phyloP scores from a whole-genome alignment of 139 green algal genomes.

The Asterochloris erici region DNA sequence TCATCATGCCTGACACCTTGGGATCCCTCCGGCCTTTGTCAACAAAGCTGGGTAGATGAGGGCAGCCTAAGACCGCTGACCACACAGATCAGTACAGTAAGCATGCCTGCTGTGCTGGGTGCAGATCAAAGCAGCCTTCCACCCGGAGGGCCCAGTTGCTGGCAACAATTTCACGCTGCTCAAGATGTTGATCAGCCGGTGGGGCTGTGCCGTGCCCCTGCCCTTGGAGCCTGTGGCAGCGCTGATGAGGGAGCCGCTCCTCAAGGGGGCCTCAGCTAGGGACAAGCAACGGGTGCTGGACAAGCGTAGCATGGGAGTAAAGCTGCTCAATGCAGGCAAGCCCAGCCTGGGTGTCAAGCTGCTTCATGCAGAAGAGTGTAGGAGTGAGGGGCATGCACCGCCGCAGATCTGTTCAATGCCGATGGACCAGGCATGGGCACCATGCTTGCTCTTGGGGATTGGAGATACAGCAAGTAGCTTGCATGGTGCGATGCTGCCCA shows the following conservation, averaged over 20 bases:
- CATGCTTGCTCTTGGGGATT: too few relatives aligned
- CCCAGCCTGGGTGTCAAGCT: too few relatives aligned
- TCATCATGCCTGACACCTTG: too few relatives aligned
- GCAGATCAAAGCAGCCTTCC: slow-evolving; percentile 16
- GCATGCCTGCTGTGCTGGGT: not conserved
- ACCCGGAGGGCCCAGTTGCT: not conserved
- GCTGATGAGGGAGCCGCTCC: slow-evolving; percentile 4
- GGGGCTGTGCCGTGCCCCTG: slow-evolving; percentile 13
- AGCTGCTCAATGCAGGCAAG: not conserved
- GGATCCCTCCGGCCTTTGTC: too few relatives aligned
- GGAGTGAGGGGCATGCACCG: too few relatives aligned
- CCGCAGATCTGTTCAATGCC: too few relatives aligned
- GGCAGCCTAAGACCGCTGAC: not conserved
- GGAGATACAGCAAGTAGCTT: too few relatives aligned
- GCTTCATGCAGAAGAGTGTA: too few relatives aligned
- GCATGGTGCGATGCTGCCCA: too few relatives aligned
- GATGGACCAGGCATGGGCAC: too few relatives aligned
- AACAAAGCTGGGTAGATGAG: not conserved
- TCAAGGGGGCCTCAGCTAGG: slow-evolving; percentile 4
- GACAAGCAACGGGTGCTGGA: not conserved
- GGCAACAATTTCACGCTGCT: slow-evolving; percentile 30
- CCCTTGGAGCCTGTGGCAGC: not conserved
- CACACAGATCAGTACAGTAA: not conserved
- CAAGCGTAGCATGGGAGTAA: not conserved
- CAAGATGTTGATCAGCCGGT: slow-evolving; percentile 20